Percentiles rank a stretch among this genome's conserved stretches.
These are phyloP conservation scores for Pezizomycotina sp. DNA, from an alignment of 2,329 filamentous ascomycete species.

Conservation along the genomic window DNA sequence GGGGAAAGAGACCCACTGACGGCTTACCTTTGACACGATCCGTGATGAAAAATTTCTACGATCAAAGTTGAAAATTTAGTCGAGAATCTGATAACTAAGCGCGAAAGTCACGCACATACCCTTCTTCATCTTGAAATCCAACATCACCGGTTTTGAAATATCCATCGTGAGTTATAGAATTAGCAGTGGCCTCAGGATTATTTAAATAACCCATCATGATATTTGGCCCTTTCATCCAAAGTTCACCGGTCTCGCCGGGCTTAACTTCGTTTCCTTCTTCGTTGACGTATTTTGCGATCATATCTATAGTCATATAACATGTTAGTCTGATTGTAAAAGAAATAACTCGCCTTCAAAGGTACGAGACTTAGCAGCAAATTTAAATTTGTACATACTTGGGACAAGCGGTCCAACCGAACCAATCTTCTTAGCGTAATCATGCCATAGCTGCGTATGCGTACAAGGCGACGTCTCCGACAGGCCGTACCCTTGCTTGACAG, in stretches of 20 bases:
- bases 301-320: too few species aligned
- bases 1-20: constrained; percentile 33
- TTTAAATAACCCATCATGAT: constrained; percentile 66
- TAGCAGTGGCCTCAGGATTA: constrained; percentile 50
- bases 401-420: constrained; percentile 64
- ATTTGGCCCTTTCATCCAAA: constrained; percentile 66
- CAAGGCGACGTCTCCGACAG: constrained; percentile 73
- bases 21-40: constrained; percentile 54
- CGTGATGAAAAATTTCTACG: constrained; percentile 79
- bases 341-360: too few species aligned
- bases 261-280: constrained; percentile 42
- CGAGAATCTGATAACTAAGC: background rate
- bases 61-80: too few species aligned
- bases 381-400: constrained; percentile 43
- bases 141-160: constrained; percentile 89
- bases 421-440: constrained; percentile 58
- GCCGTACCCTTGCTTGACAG: constrained; percentile 85
- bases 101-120: constrained; percentile 26
- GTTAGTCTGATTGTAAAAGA: background rate
- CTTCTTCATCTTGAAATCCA: constrained; percentile 56
- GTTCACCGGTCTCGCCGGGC: constrained; percentile 48
- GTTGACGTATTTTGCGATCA: constrained; percentile 56
- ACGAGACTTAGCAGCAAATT: background rate
- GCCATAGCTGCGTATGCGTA: constrained; percentile 56
- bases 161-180: constrained; percentile 57